These are phyloP conservation scores for Ophiostoma sp. DNA, from an alignment of 2,329 filamentous ascomycete genomes.

Conservation along the genomic window DNA sequence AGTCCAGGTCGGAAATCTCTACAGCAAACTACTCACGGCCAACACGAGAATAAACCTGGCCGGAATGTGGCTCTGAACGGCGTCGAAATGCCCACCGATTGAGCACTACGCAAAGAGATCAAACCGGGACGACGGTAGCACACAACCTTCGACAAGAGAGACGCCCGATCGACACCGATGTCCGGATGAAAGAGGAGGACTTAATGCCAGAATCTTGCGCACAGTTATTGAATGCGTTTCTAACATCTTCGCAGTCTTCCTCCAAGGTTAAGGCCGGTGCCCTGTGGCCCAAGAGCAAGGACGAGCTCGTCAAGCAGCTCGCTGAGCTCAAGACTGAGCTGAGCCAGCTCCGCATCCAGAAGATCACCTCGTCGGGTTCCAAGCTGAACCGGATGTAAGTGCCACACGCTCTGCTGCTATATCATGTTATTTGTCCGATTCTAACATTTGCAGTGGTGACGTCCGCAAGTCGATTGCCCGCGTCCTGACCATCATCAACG, in stretches of 20 bases:
- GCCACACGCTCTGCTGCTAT: constrained; percentile 9
- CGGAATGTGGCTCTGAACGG: not conserved
- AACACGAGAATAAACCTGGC: too few species aligned
- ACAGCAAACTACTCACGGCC: not conserved
- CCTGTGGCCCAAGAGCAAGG: constrained; percentile 99
- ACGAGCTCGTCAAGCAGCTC: constrained; percentile 94
- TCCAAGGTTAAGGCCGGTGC: constrained; percentile 87
- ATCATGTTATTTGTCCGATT: not conserved
- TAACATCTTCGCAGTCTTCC: constrained; percentile 47
- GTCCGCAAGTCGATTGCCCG: constrained; percentile 99
- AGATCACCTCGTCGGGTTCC: constrained; percentile 90
- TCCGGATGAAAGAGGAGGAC: constrained; percentile 14
- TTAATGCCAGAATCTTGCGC: not conserved
- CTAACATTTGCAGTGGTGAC: constrained; percentile 70
- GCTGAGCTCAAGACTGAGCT: constrained; percentile 95
- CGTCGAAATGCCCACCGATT: not conserved
- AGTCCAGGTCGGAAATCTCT: not conserved
- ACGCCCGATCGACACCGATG: not conserved
- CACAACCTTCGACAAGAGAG: not conserved
- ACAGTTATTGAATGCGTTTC: not conserved
- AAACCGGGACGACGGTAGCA: not conserved
- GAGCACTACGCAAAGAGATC: not conserved
- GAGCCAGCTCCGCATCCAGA: constrained; percentile 94
- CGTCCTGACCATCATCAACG: constrained; percentile 99
- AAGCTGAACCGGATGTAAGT: constrained; percentile 98